Percentiles rank a stretch among this genome's conserved stretches.
Evolutionary conservation across 2,329 filamentous ascomycete species (phyloP).

Genomic region (Claviceps sp.): DNA sequence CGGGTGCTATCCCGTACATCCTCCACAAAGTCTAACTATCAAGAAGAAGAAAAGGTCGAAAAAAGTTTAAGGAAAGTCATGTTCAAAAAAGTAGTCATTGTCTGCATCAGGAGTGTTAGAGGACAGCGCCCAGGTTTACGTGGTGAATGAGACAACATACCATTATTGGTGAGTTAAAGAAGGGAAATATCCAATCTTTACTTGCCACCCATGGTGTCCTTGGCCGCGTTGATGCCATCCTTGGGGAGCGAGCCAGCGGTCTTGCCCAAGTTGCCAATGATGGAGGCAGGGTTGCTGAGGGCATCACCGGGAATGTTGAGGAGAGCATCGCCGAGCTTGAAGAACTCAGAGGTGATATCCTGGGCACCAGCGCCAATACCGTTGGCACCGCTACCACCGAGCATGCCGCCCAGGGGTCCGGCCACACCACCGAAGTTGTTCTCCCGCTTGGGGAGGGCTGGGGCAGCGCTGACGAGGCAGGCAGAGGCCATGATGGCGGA

Average conservation of each 20-base stretch:
- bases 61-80: no score
- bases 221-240: not conserved
- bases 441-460: constrained; percentile 2
- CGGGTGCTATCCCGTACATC: no score
- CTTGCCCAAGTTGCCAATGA: not conserved
- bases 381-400: not conserved
- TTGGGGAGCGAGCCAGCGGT: not conserved
- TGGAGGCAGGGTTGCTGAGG: not conserved
- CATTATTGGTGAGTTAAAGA: not conserved
- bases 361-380: not conserved
- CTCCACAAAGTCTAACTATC: no score
- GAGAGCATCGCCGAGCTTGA: constrained; percentile 7
- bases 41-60: no score
- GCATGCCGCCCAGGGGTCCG: not conserved
- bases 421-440: not conserved
- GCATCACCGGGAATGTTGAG: constrained; percentile 9
- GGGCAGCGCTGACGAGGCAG: constrained; percentile 3
- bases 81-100: not conserved
- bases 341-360: constrained; percentile 5
- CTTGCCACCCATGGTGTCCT: not conserved
- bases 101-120: not conserved
- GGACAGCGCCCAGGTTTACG: no score
- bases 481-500: constrained; percentile 1
- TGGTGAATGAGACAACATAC: not conserved
- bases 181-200: not conserved